Evolutionary conservation across 257 asterid genomes (phyloP), one percentile per base, ranked within the genome.

Genomic region (Schizonepeta tenuifolia): DNA sequence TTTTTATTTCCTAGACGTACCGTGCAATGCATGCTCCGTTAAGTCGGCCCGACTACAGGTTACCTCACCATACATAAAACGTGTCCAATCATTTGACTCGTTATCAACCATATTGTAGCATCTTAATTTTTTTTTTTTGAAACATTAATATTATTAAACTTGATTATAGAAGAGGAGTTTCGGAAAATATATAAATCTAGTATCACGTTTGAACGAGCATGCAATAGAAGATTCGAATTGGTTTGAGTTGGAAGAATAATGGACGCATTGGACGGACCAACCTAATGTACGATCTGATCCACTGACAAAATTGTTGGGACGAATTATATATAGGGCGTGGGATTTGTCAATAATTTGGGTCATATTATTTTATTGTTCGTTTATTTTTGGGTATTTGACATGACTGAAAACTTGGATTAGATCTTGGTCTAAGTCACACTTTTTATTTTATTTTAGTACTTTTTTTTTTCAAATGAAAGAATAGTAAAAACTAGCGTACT

Each of bases 271-370:
- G n/a, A 24, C 38, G 77, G 78, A 65, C 78, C 73, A 83, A 78
- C 65, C 62, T 65, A 72, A 56, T 59, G 70, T 67, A 76, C 65
- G 15, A 54, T 69, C 66, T 20, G 77, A 78, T 71, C 72, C 56
- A 78, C 74, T 75, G 76, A 75, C 84, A 77, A 64, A 64, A 57
- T 81, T 65, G 77, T n/a, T 72, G 79, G 77, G 72, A 12, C 77
- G 41, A 62, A 66, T 65, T 75, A 58, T 62, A 73, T 88, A n/a
- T n/a, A n/a, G n/a, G n/a, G n/a, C n/a, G n/a, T 70, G 44, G 86
- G 77, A 83, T 82, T 81, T 77, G 77, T 78, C 54, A 64, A 70
- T 77, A 31, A 70, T 76, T 67, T 75, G 24, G 71, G 56, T 70
- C 54, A 1, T 33, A 1, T 22, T 44, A 43, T 28, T 51, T 41